Evolutionary conservation across 352 stramenopile genomes (phyloP), one percentile per base, ranked within the genome.

Genomic region (Globisporangium canariense): DNA sequence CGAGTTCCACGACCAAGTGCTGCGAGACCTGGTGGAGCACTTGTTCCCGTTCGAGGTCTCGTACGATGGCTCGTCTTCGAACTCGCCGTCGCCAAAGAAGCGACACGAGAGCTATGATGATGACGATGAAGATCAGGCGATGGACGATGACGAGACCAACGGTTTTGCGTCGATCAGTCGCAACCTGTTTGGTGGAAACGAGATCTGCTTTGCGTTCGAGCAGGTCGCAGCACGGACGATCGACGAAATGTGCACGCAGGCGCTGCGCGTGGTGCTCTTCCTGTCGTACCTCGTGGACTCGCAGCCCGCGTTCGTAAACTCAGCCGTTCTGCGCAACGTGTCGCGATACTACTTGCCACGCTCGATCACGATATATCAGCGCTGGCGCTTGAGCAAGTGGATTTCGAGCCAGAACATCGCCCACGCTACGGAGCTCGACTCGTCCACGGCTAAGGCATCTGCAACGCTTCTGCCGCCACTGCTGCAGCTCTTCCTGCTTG

Each of bases 301-400:
- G 5, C 76, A 81, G 36, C 72, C 81, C 4, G 67, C 74, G 0
- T 91, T 91, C 53, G 30, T 93, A 54, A 74, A 69, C 14, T 70
- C 74, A 20, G 51, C 64, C 3, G 78, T 72, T 0, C 43, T 93
- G 46, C 74, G 68, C 25, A 69, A 72, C 9, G 75, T 91, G 11
- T 61, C 83, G 34, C 73, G 70, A 6, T 64, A 76, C 14, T 75
- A 83, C 36, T 40, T 93, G 9, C 80, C 81, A 0, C 81, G 84
- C 40, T 71, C 81, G 1, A 90, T 93, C 53, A 80, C 73, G 0
- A 75, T 87, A 18, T 91, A 91, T 60, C 83, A 89, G 67, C 79
- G 78, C 30, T 93, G 81, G 81, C 71, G 73, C n/a, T 68, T 90
- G n/a, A 84, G 77, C 58, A 71, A 75, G 34, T 88, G 77, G 76